Base-by-base conservation (phyloP, 2,329 filamentous ascomycete genomes). In the Sporothrix inflata region DNA sequence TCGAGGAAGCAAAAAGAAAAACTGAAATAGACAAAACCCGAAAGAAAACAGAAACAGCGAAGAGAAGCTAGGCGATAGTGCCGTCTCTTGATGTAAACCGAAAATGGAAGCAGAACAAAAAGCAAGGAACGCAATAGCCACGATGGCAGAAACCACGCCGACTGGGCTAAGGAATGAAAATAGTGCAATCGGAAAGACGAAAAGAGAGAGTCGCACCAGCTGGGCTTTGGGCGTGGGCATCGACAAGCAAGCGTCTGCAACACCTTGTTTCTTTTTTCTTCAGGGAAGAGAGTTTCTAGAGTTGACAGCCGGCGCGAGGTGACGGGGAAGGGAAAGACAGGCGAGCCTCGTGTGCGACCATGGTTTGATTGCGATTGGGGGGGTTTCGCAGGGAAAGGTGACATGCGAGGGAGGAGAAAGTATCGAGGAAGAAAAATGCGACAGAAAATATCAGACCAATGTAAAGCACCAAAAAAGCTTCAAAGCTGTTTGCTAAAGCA, bases 331-430 rank as follows among this genome's bases (percentile, higher is more conserved):
- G 63, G 38, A 30, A 61, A 67, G 66, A 51, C 66, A 66, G 55
- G 57, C 65, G 66, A 72, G 19, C 30, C 30, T 65, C 19, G 21
- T 72, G 53, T 72, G 65, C 61, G 34, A 72, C 55, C 42, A 63
- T 47, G 53, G 8, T 65, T 72, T 69, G 19, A 55, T 63, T 72
- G 55, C 21, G 19, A 21, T n/a, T 60, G 60, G 38, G 38, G 6
- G 38, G 38, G 4, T 38, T 60, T 38, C 27, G 30, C 55, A n/a
- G 27, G 55, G 30, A 60, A 60, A 63, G 38, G n/a, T 38, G 38
- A 19, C 38, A 24, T 11, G 60, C 40, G 16, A 19, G 53, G 40
- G 21, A 4, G 8, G 5, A 12, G 7, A 42, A 30, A 55, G 55
- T 21, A n/a, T 60, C 7, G 12, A 45, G 3, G 40, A 27, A 27